These are phyloP conservation scores for Candida alai DNA, from an alignment of 805 yeast genomes.

Conservation along the genomic window DNA sequence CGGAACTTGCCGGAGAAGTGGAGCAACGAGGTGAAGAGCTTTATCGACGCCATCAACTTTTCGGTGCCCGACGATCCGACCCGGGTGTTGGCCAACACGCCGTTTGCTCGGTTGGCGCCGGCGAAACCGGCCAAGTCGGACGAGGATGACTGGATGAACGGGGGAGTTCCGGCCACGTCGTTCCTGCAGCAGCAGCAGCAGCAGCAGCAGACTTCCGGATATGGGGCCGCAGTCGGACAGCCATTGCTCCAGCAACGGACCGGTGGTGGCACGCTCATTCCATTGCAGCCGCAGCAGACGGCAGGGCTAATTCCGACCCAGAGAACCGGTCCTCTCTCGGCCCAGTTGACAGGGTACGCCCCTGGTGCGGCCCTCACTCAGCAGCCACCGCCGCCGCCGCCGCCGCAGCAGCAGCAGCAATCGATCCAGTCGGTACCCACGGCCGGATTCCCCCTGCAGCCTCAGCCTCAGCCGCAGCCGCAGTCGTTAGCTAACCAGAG, in stretches of 20 bases:
- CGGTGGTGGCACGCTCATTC: slow-evolving; percentile 42
- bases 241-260: slow-evolving; percentile 39
- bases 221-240: no score
- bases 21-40: slow-evolving; percentile 79
- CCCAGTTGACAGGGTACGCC: slow-evolving; percentile 18
- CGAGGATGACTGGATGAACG: slow-evolving; percentile 26
- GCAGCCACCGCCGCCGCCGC: slow-evolving; percentile 17
- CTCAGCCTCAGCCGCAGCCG: slow-evolving; percentile 15
- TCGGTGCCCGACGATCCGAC: slow-evolving; percentile 59
- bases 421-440: no score
- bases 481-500: slow-evolving; percentile 17
- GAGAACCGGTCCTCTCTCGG: slow-evolving; percentile 32
- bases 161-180: slow-evolving; percentile 29
- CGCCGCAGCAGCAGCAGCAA: no score
- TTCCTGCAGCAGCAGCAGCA: slow-evolving; percentile 10
- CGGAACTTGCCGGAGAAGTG: slow-evolving; percentile 64
- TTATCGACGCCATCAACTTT: slow-evolving; percentile 85
- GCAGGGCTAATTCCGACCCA: slow-evolving; percentile 57
- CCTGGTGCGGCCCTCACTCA: no score
- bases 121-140: slow-evolving; percentile 12
- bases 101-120: slow-evolving; percentile 30
- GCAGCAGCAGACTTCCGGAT: no score
- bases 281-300: slow-evolving; percentile 64
- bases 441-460: slow-evolving; percentile 17
- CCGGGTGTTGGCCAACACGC: slow-evolving; percentile 41